Evolutionary conservation across 441 rosid species (phyloP), one percentile per base, ranked within the genome.

Genomic region (Flueggea neowawraea): DNA sequence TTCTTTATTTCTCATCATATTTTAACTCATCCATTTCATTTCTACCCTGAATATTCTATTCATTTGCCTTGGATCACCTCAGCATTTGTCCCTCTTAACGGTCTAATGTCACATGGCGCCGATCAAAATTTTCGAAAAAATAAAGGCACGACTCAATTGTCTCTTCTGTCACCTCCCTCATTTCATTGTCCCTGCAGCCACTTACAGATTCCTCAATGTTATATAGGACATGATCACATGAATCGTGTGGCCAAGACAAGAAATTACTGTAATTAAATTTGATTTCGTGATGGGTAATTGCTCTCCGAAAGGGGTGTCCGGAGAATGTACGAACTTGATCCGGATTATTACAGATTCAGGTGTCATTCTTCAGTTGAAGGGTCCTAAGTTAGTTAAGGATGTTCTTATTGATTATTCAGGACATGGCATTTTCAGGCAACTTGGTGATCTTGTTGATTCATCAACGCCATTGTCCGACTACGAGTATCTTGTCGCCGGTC

Each of bases 251-350:
- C 17, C 17, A 12, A 32, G 16, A 10, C 32, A 39, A 9, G 17
- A 22, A 22, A 22, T 22, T 22, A 22, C 28, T 43, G 68, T 13
- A 5, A 47, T 32, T 9, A 44, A 41, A 22, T 22, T 22, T 22
- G 28, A 44, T 16, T 48, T 57, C 16, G 6, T 8, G 14, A 86
- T 89, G 90, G 92, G 96, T 50, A 89, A 86, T 70, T 89, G 96
- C 66, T 81, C 90, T 58, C 58, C 74, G 22, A 83, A 78, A 52
- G 80, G 84, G 64, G 76, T 68, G 16, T 36, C 70, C 10, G 75
- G 53, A 43, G 61, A 57, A 11, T 45, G 45, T 45, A 48, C 68
- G 4, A 62, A 55, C 51, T 58, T 55, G 22, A 68, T 73, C 50
- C 53, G 77, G 43, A 60, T 81, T 54, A 45, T 67, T 33, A 79